Evolutionary conservation across 2,329 filamentous ascomycete species (phyloP).

Genomic region (Cladosporium halotolerans): DNA sequence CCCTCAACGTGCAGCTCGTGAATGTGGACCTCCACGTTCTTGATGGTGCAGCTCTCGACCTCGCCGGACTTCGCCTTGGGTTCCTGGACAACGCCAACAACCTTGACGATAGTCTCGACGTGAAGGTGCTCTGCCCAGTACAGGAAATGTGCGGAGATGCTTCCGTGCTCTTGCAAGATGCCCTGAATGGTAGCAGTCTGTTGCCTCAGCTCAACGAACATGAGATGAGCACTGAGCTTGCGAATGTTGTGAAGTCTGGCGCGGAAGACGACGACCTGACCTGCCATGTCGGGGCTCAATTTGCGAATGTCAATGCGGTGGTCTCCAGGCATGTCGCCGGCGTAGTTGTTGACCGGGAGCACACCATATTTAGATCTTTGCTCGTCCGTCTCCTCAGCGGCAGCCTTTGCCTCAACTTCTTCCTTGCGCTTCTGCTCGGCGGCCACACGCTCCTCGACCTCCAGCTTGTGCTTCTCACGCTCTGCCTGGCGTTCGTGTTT

Average conservation of each 20-base stretch:
- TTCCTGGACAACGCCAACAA: constrained; percentile 66
- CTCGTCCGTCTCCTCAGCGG: constrained; percentile 51
- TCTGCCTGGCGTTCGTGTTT: constrained; percentile 43
- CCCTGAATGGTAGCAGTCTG: constrained; percentile 79
- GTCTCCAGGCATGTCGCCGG: constrained; percentile 45
- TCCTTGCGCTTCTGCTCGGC: constrained; percentile 43
- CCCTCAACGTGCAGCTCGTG: constrained; percentile 58
- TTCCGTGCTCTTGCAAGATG: constrained; percentile 60
- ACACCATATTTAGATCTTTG: constrained; percentile 55
- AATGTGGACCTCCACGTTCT: constrained; percentile 70
- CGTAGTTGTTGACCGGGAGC: constrained; percentile 53
- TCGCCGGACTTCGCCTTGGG: constrained; percentile 60
- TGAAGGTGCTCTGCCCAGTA: constrained; percentile 82
- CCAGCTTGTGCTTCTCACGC: constrained; percentile 40
- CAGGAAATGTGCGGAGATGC: constrained; percentile 67
- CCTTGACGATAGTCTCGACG: constrained; percentile 69
- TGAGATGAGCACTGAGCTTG: constrained; percentile 72
- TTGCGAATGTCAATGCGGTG: constrained; percentile 45
- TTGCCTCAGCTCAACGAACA: constrained; percentile 81
- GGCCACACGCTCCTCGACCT: constrained; percentile 38
- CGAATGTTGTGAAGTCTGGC: constrained; percentile 73
- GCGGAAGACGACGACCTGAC: constrained; percentile 59
- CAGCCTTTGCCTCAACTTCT: constrained; percentile 43
- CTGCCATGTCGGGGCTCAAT: constrained; percentile 48
- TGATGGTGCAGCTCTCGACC: constrained; percentile 68